Evolutionary conservation across 208 protist genomes (phyloP).

Genomic region (Porcisia deanei): DNA sequence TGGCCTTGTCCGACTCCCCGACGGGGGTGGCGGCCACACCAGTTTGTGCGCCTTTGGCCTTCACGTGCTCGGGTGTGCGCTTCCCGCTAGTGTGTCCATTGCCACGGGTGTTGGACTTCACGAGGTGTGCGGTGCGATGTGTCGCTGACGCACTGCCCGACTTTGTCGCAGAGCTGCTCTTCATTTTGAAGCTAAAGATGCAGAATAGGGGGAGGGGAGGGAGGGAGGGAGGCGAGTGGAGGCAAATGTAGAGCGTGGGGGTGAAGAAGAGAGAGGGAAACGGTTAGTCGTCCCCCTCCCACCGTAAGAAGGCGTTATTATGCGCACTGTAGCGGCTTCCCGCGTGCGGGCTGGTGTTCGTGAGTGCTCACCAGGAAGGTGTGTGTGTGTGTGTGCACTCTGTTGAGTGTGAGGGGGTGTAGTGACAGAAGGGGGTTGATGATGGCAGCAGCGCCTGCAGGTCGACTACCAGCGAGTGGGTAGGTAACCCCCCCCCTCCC

Average conservation of each 20-base stretch:
- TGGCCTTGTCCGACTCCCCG: constrained; percentile 21
- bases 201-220: not conserved
- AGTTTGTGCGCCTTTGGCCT: not conserved
- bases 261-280: too few species aligned
- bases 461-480: too few species aligned
- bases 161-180: not conserved
- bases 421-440: not conserved
- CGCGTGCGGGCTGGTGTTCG: not conserved
- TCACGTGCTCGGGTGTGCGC: not conserved
- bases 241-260: too few species aligned
- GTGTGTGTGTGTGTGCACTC: not conserved
- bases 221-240: not conserved
- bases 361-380: too few species aligned
- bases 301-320: not conserved
- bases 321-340: not conserved
- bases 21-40: not conserved
- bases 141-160: not conserved
- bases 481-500: too few species aligned
- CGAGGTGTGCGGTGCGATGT: not conserved
- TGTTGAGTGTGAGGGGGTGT: not conserved
- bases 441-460: not conserved
- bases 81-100: not conserved
- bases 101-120: not conserved
- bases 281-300: not conserved
- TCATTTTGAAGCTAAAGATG: not conserved